A percentile compares a stretch with the other conserved stretches of the same genome.
Evolutionary conservation across 306 rosid genomes (phyloP).

Genomic region (Rosa chinensis): DNA sequence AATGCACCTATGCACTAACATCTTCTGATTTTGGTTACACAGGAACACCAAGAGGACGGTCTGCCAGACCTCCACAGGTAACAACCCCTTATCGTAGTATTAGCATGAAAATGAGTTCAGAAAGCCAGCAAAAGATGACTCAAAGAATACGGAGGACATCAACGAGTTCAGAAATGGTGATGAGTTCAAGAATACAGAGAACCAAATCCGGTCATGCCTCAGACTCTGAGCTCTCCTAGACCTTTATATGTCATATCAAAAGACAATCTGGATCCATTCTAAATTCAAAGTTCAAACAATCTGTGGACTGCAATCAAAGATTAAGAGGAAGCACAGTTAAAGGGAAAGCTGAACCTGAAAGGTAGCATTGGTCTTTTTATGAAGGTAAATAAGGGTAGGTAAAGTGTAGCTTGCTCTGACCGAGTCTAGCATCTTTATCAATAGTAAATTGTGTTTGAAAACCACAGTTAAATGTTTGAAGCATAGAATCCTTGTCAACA

Average conservation of each 20-base stretch:
- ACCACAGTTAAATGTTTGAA: conserved; percentile 20
- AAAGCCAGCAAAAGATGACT: conserved; percentile 40
- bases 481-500: conserved; percentile 12
- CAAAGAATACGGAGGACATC: conserved; percentile 56
- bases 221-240: conserved; percentile 76
- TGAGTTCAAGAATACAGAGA: conserved; percentile 64
- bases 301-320: conserved; percentile 22
- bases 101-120: conserved; percentile 42
- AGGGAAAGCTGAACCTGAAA: not conserved
- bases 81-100: conserved; percentile 35
- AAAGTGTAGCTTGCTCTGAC: conserved; percentile 34
- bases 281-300: conserved; percentile 20
- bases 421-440: conserved; percentile 22
- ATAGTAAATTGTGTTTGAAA: not conserved
- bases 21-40: conserved; percentile 29
- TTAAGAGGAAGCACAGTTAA: conserved; percentile 22
- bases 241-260: conserved; percentile 24
- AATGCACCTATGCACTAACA: not conserved
- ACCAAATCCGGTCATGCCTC: conserved; percentile 75
- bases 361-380: not conserved
- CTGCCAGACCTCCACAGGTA: conserved; percentile 67
- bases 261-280: conserved; percentile 22
- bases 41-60: conserved; percentile 59
- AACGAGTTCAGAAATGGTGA: conserved; percentile 1
- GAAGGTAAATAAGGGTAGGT: conserved; percentile 30